Evolutionary conservation across 164 flowering plant species (phyloP), one percentile per base, ranked within the genome.

Genomic region (Aristolochia fimbriata): DNA sequence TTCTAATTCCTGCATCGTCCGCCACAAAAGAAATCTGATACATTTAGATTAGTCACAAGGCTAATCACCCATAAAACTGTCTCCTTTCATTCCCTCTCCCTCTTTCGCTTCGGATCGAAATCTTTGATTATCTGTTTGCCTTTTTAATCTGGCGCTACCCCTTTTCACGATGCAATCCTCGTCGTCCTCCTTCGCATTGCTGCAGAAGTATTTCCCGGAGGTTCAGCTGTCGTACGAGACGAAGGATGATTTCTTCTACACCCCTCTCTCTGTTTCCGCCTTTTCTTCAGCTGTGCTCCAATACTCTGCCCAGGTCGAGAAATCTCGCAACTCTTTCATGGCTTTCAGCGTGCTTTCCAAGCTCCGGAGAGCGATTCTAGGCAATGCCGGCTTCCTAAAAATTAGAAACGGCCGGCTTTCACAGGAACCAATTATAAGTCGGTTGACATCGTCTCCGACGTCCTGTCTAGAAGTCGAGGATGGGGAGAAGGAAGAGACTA

Each of bases 171-270:
- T 63, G 65, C 45, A 55, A 30, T 52, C 51, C 8, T 63, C 59
- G 13, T 52, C 51, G n/a, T 43, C 65, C 16, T 54, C 57, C 22
- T 24, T 37, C 4, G 17, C 19, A 27, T 25, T 46, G 17, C 55
- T 57, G 31, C 62, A 57, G 17, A 64, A 64, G 46, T 64, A 64
- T 31, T 64, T 57, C 15, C 67, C 67, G 20, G 60, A 57, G 12
- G 55, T 64, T 57, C 23, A 19, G 23, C 51, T 5, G 31, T 47
- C 10, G 14, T 25, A 37, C 14, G 5, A 24, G 31, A 48, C 37
- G 61, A 47, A 11, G 23, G 10, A 17, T 25, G 24, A 21, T 24
- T 16, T 17, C 20, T 19, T 2, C 53, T 48, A 14, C 23, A 16
- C 53, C 27, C 52, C 62, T 64, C 21, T 64, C 20, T 64, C 62